Evolutionary conservation across 2,329 filamentous ascomycete species (phyloP), one percentile per base, ranked within the genome.

Genomic region (Aspergillus nomiae): DNA sequence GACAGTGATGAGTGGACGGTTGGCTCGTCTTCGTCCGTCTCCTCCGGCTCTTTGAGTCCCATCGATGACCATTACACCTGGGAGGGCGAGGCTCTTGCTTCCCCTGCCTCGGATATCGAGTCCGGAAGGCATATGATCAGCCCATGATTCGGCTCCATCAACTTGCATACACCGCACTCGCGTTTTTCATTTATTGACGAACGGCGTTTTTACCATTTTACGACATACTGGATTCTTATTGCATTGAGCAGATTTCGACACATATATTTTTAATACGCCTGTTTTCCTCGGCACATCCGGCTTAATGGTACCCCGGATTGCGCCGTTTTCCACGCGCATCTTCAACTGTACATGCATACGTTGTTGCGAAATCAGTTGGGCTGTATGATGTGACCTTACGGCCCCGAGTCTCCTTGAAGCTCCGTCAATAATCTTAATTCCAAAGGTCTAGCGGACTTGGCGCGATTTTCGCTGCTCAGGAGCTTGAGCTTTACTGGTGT

Each of bases 1-100:
- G 89, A 94, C 69, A 92, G 90, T 71, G 93, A 96, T 70, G 92
- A 95, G 72, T 97, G 93, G 93, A 94, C 92, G 10, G 86, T 94
- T 53, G 92, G 91, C 64, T 95, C 92, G 69, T 93, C 89, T 60
- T 95, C 91, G 0, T 89, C 87, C 45, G 87, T 90, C 74, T 91
- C 89, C 45, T 90, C 86, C 28, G 86, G 86, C 56, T 87, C 85
- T 56, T 76, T 87, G 58, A 89, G 87, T 71, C 87, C 86, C 26
- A 84, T 86, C 36, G 86, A 89, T 66, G 88, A 89, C 66, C 82
- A 81, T 63, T 82, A 85, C 58, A 70, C 77, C 3, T 80, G 78
- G 78, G 78, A 80, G 62, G 76, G 76, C 45, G 78, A 80, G 63
- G 74, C 74, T 16, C 64, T 79, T 36, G 74, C 74, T 45, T 76